Percentiles rank a stretch among this genome's conserved stretches.
These are phyloP conservation scores for Lippia alba DNA, from an alignment of 305 asterid genomes.

Conservation along the genomic window DNA sequence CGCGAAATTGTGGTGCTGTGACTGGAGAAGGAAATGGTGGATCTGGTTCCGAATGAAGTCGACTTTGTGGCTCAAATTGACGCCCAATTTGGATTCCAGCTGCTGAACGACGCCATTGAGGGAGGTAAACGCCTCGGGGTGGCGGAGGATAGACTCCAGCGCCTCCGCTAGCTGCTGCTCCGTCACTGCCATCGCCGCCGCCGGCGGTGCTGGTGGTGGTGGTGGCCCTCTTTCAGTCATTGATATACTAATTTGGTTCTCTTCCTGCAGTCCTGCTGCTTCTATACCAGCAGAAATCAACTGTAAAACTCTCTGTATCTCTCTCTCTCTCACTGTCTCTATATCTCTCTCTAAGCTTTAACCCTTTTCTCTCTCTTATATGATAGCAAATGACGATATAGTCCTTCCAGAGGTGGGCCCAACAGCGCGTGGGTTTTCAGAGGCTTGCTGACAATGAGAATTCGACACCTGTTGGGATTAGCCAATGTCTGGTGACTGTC, in stretches of 20 bases:
- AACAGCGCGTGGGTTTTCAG: background rate
- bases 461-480: background rate
- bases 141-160: slow-evolving; percentile 58
- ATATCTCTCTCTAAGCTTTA: slow-evolving; percentile 11
- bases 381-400: slow-evolving; percentile 32
- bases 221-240: slow-evolving; percentile 54
- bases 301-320: slow-evolving; percentile 3
- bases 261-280: slow-evolving; percentile 24
- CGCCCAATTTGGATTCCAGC: slow-evolving; percentile 59
- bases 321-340: too few relatives aligned
- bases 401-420: slow-evolving; percentile 25
- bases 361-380: slow-evolving; percentile 23
- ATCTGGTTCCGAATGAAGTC: slow-evolving; percentile 69
- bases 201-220: slow-evolving; percentile 40
- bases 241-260: slow-evolving; percentile 32
- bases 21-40: slow-evolving; percentile 57
- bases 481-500: background rate
- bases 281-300: slow-evolving; percentile 28
- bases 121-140: slow-evolving; percentile 46
- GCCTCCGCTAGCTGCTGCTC: slow-evolving; percentile 72
- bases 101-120: slow-evolving; percentile 67
- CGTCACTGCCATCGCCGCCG: slow-evolving; percentile 49
- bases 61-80: slow-evolving; percentile 50
- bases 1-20: slow-evolving; percentile 38
- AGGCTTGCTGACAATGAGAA: background rate